Base-by-base conservation (phyloP, 192 early-diverging fungal genomes). In the Dissophora ornata region DNA sequence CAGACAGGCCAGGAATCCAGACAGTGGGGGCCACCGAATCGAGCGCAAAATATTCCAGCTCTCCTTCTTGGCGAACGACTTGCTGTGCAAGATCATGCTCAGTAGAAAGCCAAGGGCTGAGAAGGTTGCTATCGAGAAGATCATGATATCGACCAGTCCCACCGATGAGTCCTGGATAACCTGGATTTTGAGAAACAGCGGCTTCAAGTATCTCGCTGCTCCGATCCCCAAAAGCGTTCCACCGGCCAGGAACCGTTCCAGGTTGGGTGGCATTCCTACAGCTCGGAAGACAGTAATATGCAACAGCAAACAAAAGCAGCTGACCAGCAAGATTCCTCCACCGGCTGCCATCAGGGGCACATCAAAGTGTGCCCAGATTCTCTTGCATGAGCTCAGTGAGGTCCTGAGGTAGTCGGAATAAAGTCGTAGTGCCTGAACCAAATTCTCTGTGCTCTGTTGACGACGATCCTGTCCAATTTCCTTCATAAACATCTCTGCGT, bases 351-450 rank as follows among this genome's bases (percentile, higher is more conserved):
- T 97, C 32, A 93, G 80, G 1, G 84, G 82, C 7, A 88, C 78
- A 51, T 98, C 95, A 69, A 98, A 98, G 29, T 94, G 92, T 16
- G 96, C 94, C 97, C 97, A 98, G 38, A 94, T 87, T 30, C 85
- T 79, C n/a, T 94, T 89, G 57, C 92, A 88, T 18, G 88, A 86
- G 15, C 84, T 84, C 15, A 98, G 82, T 0, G 92, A 85, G 6
- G 70, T 68, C 1, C 90, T 75, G 42, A 91, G 79, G 57, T 92
- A 93, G 18, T 48, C 70, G 21, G 78, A 69, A 41, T 79, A 81
- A 28, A 80, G 63, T 26, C 41, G 28, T 19, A 73, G 24, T 3
- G 59, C 53, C 33, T 66, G 22, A 10, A 77, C 70, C 42, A 82
- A 18, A 29, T 74, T 47, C n/a, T 79, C 62, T 11, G 30, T 52